Evolutionary conservation across 352 stramenopile species (phyloP), one percentile per base, ranked within the genome.

Genomic region (Globisporangium polare): DNA sequence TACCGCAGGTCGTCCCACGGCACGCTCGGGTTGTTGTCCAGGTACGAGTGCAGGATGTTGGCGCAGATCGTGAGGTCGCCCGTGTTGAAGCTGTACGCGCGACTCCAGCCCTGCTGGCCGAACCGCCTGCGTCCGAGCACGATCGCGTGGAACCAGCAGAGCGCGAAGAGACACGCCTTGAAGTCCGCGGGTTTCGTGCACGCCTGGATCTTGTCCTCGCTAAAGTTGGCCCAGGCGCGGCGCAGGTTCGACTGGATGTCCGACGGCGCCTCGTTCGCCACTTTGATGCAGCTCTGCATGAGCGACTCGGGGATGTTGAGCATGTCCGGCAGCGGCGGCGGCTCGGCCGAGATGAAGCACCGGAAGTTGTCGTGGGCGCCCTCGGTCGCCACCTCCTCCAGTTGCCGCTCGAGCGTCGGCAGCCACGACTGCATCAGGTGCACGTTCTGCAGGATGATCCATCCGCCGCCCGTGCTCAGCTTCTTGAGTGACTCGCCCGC

Each of bases 131-230:
- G 78, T 15, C 94, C 94, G 0, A 98, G 75, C 29, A 98, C 91
- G 62, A 98, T 97, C 18, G 91, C 91, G 72, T 98, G 94, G 85
- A 98, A 98, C 93, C 93, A 98, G 70, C 94, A 98, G 1, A 98
- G 77, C 24, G 89, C 85, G 59, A 98, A 98, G 18, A 98, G 68
- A 62, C 96, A 98, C 18, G 88, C 86, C 69, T 98, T 98, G 71
- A 97, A 98, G 49, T 97, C 89, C 17, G 73, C 82, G 9, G 85
- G 83, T 62, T 98, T 96, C 24, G 86, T 94, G 64, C 88, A 95
- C 7, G 77, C 78, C 27, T 92, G 76, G n/a, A 95, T 65, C 53
- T 87, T 88, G 50, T 97, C 89, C 66, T 98, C 89, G 22, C 78
- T 84, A 54, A 99, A 99, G 53, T 97, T 98, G 1, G 88, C 88